Conservation (phyloP, 1,139 yeast genomes). For the Kodamaea plutei region DNA sequence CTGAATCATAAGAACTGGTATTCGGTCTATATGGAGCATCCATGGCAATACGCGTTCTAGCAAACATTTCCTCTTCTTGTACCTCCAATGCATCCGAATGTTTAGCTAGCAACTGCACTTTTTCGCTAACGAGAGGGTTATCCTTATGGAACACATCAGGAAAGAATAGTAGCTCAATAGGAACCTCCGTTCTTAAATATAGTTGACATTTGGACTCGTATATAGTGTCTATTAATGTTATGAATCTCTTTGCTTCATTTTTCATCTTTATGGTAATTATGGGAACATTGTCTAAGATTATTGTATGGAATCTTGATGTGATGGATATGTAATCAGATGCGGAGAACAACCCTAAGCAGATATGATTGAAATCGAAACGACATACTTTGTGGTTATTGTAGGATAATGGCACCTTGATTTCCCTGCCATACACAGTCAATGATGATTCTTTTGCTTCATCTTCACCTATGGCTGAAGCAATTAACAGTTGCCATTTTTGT, state of each 20-base stretch:
- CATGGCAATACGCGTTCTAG: slow-evolving; percentile 58
- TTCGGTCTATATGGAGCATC: slow-evolving; percentile 68
- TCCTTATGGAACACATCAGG: slow-evolving; percentile 34
- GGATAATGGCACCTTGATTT: slow-evolving; percentile 43
- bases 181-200: slow-evolving; percentile 46
- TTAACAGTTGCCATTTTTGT: slow-evolving; percentile 12
- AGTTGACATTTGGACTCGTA: slow-evolving; percentile 66
- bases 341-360: slow-evolving; percentile 58
- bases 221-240: slow-evolving; percentile 62
- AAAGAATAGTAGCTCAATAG: slow-evolving; percentile 53
- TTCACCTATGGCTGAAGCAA: slow-evolving; percentile 9
- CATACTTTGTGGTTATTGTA: slow-evolving; percentile 40
- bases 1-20: slow-evolving; percentile 54
- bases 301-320: slow-evolving; percentile 54
- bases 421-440: slow-evolving; percentile 55
- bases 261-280: slow-evolving; percentile 54
- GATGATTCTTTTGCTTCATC: slow-evolving; percentile 23
- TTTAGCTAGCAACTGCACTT: slow-evolving; percentile 1
- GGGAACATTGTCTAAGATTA: slow-evolving; percentile 61
- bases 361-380: slow-evolving; percentile 47
- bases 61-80: slow-evolving; percentile 67
- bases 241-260: slow-evolving; percentile 66
- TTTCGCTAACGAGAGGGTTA: slow-evolving; percentile 2
- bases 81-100: slow-evolving; percentile 36
- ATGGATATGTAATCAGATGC: slow-evolving; percentile 69